Evolutionary conservation across 768 basidiomycete genomes (phyloP), one percentile per base, ranked within the genome.

Genomic region (Phaffia tasmanica): DNA sequence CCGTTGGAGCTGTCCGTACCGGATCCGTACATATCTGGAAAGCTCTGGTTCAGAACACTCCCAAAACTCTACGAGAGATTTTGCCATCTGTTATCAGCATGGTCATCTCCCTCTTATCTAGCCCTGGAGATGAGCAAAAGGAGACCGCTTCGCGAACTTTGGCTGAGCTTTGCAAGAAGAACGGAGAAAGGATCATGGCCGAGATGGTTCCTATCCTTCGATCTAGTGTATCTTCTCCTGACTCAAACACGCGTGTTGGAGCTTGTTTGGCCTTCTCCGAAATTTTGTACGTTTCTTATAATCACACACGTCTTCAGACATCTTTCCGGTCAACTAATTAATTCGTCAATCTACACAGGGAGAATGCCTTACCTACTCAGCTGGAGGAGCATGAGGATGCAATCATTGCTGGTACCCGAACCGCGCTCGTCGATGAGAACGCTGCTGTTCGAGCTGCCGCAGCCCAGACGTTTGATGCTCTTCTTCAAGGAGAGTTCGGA

Each of bases 11-110:
- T 55, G 93, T 98, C 48, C 85, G 94, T 50, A 88, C 90, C 74
- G 84, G 90, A 2, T 88, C 93, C 0, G 83, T 94, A 55, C 90
- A 90, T 65, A 95, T 98, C 70, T 99, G 95, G 95, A 98, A 98
- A 77, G 94, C 91, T 4, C 80, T 98, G 70, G 93, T 99, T 14
- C 84, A 90, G 75, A 98, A 94, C 72, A 94, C 91, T 0, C 92
- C 90, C 6, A 81, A 86, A 55, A 94, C 91, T 11, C 74, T 76
- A 23, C 86, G 92, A 69, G 94, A 98, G 75, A 87, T 98, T 68
- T 80, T 99, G 53, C 85, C 88, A 1, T 85, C 91, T 65, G 82
- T 99, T 71, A 81, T 94, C 54, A 78, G 79, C 53, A 82, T 92
- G 68, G 80, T 98, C 64, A 78, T 81, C 65, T 78, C 75, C 14